Conservation (phyloP, 805 yeast species). For the Saccharomycopsis amapae region DNA sequence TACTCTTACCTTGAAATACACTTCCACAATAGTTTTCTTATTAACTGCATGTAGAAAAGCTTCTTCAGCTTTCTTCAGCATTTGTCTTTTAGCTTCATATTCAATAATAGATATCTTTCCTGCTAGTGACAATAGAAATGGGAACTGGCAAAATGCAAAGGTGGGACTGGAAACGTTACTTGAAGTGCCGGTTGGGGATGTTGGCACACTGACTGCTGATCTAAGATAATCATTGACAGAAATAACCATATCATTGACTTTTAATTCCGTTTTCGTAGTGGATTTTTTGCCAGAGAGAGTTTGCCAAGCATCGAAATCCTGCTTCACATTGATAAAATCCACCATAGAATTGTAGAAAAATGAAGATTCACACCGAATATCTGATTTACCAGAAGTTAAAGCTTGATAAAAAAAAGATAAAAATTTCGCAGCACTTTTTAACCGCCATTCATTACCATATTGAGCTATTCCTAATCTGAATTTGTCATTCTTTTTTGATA, state of each 20-base stretch:
- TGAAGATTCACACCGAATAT: conserved; percentile 32
- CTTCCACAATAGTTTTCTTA: conserved; percentile 52
- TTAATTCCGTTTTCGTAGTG: conserved; percentile 14
- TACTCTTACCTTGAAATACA: conserved; percentile 61
- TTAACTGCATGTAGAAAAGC: conserved; percentile 75
- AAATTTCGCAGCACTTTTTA: conserved; percentile 56
- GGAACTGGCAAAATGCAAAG: conserved; percentile 73
- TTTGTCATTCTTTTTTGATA: conserved; percentile 21
- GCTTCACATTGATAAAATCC: conserved; percentile 67
- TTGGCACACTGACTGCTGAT: conserved; percentile 14
- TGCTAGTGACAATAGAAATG: conserved; percentile 75
- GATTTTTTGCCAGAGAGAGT: conserved; percentile 29
- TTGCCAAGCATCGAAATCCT: conserved; percentile 86
- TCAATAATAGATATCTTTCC: conserved; percentile 75
- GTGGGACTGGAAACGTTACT: conserved; percentile 21
- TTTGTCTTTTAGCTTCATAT: conserved; percentile 69
- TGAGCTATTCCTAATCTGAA: conserved; percentile 40
- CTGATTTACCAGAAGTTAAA: conserved; percentile 31
- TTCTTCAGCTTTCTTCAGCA: conserved; percentile 85
- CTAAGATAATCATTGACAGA: conserved; percentile 19
- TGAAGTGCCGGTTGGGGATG: conserved; percentile 5
- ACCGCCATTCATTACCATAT: conserved; percentile 79
- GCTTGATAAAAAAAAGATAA: conserved; percentile 51
- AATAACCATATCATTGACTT: conserved; percentile 7
- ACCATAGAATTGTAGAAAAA: conserved; percentile 72